These are phyloP conservation scores for Saccharomyces paradoxus DNA, from an alignment of 805 yeast species.

Conservation along the genomic window DNA sequence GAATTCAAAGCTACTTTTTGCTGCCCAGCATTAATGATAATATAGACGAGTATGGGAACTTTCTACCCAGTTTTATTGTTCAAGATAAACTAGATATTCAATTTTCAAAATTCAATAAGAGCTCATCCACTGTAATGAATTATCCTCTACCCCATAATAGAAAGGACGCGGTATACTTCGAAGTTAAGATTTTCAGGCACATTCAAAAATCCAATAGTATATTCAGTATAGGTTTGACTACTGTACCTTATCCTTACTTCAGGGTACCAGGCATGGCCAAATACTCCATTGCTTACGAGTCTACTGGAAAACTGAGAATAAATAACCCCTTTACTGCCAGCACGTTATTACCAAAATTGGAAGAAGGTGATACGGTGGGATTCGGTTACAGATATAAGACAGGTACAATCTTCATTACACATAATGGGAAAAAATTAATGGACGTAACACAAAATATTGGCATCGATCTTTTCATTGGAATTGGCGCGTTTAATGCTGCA, in stretches of 20 bases:
- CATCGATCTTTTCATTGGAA: constrained; percentile 33
- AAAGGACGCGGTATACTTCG: constrained; percentile 66
- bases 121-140: constrained; percentile 30
- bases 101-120: constrained; percentile 26
- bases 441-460: constrained; percentile 73
- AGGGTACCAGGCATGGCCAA: constrained; percentile 66
- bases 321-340: constrained; percentile 49
- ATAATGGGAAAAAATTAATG: constrained; percentile 81
- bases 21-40: constrained; percentile 31
- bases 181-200: constrained; percentile 43
- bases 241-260: constrained; percentile 69
- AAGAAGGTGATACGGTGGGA: constrained; percentile 89
- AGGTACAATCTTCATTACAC: constrained; percentile 84
- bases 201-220: constrained; percentile 35
- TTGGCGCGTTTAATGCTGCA: constrained; percentile 34
- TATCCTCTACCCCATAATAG: constrained; percentile 35
- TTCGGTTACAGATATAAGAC: constrained; percentile 76
- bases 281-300: constrained; percentile 65
- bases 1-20: constrained; percentile 29
- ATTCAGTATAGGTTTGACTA: constrained; percentile 57
- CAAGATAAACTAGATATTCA: constrained; percentile 30
- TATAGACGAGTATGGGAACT: constrained; percentile 26
- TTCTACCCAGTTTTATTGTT: constrained; percentile 29
- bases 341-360: constrained; percentile 36
- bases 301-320: constrained; percentile 60